These are phyloP conservation scores for rapeseed (Brassica napus) DNA, from an alignment of 345 rosid species.

Conservation along the genomic window Da-Ae NC_063442.1:28601001-28601500, in stretches of 20 bases:
- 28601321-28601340: constrained; percentile 86
- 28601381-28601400: constrained; percentile 75
- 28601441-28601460: constrained; percentile 81
- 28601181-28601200: constrained; percentile 42
- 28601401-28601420: constrained; percentile 97
- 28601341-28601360: constrained; percentile 84
- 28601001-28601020: constrained; percentile 70
- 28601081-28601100: constrained; percentile 41
- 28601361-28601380: constrained; percentile 54
- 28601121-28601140: constrained; percentile 23
- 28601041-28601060: constrained; percentile 62
- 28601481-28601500: constrained; percentile 92
- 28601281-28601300: constrained; percentile 98
- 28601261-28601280: constrained; percentile 76
- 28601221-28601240: constrained; percentile 84
- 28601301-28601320: constrained; percentile 88
- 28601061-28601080: constrained; percentile 63
- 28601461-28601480: constrained; percentile 91
- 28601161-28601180: constrained; percentile 31
- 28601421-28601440: constrained; percentile 72
- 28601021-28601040: constrained; percentile 55
- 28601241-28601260: constrained; percentile 92
- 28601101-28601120: constrained; percentile 36
- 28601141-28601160: constrained; percentile 31
- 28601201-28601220: constrained; percentile 90